Base-by-base conservation (phyloP, 2,329 filamentous ascomycete genomes). In the Fusarium sp. region DNA sequence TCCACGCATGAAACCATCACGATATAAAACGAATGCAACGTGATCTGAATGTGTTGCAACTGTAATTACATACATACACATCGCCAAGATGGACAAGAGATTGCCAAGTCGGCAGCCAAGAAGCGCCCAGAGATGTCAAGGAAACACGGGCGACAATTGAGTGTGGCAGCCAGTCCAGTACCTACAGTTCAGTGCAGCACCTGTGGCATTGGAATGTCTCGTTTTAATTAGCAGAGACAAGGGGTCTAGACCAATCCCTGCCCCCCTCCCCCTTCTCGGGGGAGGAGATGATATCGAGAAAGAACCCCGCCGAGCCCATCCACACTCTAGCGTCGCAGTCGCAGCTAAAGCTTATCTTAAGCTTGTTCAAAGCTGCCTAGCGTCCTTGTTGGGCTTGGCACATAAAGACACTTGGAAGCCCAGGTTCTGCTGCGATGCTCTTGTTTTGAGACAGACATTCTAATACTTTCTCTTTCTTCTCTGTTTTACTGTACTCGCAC, bases 311-410 rank as follows among this genome's bases (percentile, higher is more conserved):
- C 12, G 6, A 58, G 22, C 26, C 54, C 28, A 58, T 36, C 26
- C 28, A 20, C 9, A n/a, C 18, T 18, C 41, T 70, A 70, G 67
- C 58, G 51, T 51, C 22, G 36, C 26, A 42, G 51, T 51, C 22
- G 36, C 26, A 42, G 14, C 20, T 17, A 10, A 70, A 70, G 67
- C 67, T 69, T 69, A 69, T 69, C 66, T 69, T 69, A 45, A 69
- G 57, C 66, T 69, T 69, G 66, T 49, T 68, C 66, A 48, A 62
- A 48, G 36, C 48, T 68, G 47, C 47, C 33, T 68, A 55, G 63
- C 55, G 41, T 6, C 6, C 0, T 8, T 22, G 33, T 5, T 2
- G 6, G 17, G 7, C 64, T 69, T 69, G 66, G 64, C 66, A 51
- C 66, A 69, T 69, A 69, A 69, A 69, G 36, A 3, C 66, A 39